Percentiles rank a stretch among this genome's conserved stretches.
phyloP scores from a whole-genome alignment of 108 stramenopile genomes.

The Mayamaea pseudoterrestris region DNA sequence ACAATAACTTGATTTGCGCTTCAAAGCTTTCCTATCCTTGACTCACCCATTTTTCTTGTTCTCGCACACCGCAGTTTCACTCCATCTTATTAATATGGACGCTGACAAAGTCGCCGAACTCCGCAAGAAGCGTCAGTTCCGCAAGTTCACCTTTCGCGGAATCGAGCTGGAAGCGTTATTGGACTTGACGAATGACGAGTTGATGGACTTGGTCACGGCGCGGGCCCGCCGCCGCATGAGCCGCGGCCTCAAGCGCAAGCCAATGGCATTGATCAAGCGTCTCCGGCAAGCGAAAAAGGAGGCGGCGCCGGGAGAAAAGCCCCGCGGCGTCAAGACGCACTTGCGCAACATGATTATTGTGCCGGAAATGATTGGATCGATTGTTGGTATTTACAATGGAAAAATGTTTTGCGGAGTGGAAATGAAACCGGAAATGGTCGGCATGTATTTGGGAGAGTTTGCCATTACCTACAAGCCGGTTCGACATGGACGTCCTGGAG shows the following conservation, averaged over 20 bases:
- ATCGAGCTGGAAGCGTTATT: constrained; percentile 96
- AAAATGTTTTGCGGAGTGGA: constrained; percentile 97
- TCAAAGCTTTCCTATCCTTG: no score
- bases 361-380: constrained; percentile 99
- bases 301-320: constrained; percentile 94
- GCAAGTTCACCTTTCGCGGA: constrained; percentile 98
- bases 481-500: constrained; percentile 97
- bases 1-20: no score
- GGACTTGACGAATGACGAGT: constrained; percentile 97
- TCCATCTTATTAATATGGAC: constrained; percentile 61
- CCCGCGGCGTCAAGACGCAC: constrained; percentile 98
- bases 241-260: constrained; percentile 98
- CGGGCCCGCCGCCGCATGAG: constrained; percentile 97
- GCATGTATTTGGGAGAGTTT: constrained; percentile 99
- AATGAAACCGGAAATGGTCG: constrained; percentile 99
- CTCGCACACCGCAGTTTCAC: background rate
- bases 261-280: constrained; percentile 98
- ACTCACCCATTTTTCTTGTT: constrained; percentile 12
- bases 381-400: constrained; percentile 99
- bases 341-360: constrained; percentile 99
- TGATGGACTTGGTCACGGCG: constrained; percentile 91
- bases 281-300: constrained; percentile 99
- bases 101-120: constrained; percentile 94
- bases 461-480: constrained; percentile 99
- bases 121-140: constrained; percentile 99